Base-by-base conservation (phyloP, 495 filamentous ascomycete genomes). In the Tuber umbilicatum region DNA sequence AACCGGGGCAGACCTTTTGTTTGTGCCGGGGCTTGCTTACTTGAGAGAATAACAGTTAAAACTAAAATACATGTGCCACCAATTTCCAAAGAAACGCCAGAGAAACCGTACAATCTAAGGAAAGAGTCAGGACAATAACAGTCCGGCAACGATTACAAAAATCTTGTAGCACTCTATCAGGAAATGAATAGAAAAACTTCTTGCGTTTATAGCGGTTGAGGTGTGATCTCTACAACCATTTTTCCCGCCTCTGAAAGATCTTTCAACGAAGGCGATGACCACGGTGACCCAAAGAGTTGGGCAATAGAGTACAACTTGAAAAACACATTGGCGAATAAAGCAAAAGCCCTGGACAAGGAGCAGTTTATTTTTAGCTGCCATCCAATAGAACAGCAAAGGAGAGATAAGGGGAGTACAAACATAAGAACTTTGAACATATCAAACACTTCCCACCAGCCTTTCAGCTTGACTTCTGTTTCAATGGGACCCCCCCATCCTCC, bases 401-500 rank as follows among this genome's bases (percentile, higher is more conserved):
- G 55, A 27, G 35, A 27, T 17, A 43, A 76, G 27, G 68, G 68
- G 2, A 40, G 21, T 41, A 75, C 80, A 12, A 23, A 81, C 80
- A 73, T 42, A 73, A 89, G 75, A 14, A 89, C 85, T 72, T 83
- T 81, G 76, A 90, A 90, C 70, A 90, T 88, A 73, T 87, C 85
- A 10, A 85, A 83, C 72, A 90, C 81, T 73, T 91, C 89, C 76
- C 81, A 85, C 85, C 84, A 85, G 45, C 83, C 75, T 23, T 81
- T 82, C 10, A 85, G 76, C 70, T 85, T 86, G 47, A 87, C 84
- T 75, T 87, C 84, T 7, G 86, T 85, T 73, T 87, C 86, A 72
- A 87, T 85, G 50, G 77, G 80, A 10, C 79, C 82, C n/a, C 76
- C 71, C 81, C 80, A 82, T 21, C 60, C 71, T 41, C 79, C 74